Conservation (phyloP, 106 monocot species). For the Dioscorea dumetorum region DNA sequence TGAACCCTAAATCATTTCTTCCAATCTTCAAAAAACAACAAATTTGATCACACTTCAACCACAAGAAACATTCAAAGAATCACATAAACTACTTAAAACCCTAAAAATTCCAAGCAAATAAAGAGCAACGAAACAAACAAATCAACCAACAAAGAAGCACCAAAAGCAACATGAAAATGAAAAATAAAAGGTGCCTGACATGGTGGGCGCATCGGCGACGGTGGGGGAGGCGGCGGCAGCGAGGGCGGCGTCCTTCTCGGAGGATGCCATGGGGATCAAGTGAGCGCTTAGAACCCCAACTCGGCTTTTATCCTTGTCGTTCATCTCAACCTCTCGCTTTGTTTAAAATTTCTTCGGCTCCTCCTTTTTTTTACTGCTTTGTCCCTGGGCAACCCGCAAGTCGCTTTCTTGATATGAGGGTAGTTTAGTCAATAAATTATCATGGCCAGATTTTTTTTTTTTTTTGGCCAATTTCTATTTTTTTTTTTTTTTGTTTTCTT, state of each 20-base stretch:
- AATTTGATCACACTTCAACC: too few species aligned
- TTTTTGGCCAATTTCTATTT: too few species aligned
- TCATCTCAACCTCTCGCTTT: too few species aligned
- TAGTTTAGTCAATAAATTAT: too few species aligned
- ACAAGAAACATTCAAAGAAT: not conserved
- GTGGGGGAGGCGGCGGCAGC: conserved; percentile 45
- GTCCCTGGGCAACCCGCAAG: too few species aligned
- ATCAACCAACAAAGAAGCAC: not conserved
- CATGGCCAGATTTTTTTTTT: too few species aligned
- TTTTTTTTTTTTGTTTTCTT: too few species aligned
- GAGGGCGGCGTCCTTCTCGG: conserved; percentile 70
- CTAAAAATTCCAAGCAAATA: not conserved
- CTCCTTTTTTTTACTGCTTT: too few species aligned
- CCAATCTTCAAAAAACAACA: too few species aligned
- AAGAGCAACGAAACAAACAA: not conserved
- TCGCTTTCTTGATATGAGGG: too few species aligned
- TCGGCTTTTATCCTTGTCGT: not conserved
- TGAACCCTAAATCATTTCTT: too few species aligned
- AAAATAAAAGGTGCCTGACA: conserved; percentile 32
- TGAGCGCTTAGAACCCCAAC: conserved; percentile 36
- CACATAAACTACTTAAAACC: not conserved
- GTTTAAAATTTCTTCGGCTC: too few species aligned
- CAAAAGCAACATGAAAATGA: not conserved
- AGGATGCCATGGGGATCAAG: conserved; percentile 27
- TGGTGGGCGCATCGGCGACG: conserved; percentile 58